phyloP scores from a whole-genome alignment of 2,329 filamentous ascomycete genomes.

The Botrytis paeoniae region DNA sequence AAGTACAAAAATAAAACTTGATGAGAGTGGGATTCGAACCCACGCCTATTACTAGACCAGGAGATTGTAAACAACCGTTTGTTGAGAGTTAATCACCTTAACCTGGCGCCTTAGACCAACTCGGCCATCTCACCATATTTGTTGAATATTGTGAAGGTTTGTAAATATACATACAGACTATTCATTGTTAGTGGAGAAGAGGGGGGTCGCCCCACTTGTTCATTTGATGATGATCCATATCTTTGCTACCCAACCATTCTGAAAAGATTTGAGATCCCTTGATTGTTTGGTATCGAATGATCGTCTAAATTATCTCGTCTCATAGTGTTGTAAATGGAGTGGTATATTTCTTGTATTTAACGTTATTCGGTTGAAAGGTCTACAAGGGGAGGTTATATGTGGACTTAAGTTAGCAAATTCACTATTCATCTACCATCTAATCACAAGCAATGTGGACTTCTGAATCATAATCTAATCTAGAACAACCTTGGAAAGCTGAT shows the following conservation, averaged over 20 bases:
- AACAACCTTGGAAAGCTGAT: too few species aligned
- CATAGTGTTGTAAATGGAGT: not conserved
- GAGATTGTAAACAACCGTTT: not conserved
- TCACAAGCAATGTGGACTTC: not conserved
- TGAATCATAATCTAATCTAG: not conserved
- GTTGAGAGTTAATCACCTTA: not conserved
- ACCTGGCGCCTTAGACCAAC: slow-evolving; percentile 13
- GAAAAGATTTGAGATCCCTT: not conserved
- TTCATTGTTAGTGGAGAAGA: not conserved
- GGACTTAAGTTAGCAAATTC: not conserved
- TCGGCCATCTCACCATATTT: slow-evolving; percentile 1
- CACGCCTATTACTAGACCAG: slow-evolving; percentile 10
- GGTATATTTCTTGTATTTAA: not conserved
- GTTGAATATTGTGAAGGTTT: rapidly evolving
- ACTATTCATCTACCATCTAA: not conserved
- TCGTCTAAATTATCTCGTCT: not conserved
- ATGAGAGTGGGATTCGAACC: slow-evolving; percentile 13
- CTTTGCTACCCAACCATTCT: not conserved
- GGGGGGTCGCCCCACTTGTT: not conserved
- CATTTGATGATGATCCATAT: not conserved
- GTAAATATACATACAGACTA: rapidly evolving
- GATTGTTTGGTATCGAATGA: not conserved
- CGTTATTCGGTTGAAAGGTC: not conserved
- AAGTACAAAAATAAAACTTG: not conserved
- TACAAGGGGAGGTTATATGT: not conserved